phyloP scores from a whole-genome alignment of 495 filamentous ascomycete species.

The Xylaria longipes region DNA sequence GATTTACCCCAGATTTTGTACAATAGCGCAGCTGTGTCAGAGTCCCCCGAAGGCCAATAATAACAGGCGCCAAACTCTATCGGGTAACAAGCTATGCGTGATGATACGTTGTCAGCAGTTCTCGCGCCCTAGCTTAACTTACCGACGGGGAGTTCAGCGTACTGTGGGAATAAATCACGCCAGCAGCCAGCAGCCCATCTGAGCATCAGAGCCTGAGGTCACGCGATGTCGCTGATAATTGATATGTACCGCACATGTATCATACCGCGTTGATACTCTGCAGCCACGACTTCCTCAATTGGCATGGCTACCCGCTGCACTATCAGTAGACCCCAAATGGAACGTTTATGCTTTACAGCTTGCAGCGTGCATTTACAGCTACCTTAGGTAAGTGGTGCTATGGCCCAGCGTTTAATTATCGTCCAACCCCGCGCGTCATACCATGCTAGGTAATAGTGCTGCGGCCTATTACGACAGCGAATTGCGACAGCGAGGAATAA shows the following conservation, averaged over 20 bases:
- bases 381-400: not conserved
- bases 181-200: constrained; percentile 11
- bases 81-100: constrained; percentile 22
- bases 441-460: constrained; percentile 21
- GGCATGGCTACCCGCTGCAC: not conserved
- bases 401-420: constrained; percentile 14
- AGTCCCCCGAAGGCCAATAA: constrained; percentile 1
- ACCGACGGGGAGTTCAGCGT: constrained; percentile 17
- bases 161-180: constrained; percentile 22
- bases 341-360: not conserved
- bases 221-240: constrained; percentile 23
- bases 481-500: constrained; percentile 11
- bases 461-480: constrained; percentile 17
- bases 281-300: constrained; percentile 9
- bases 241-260: constrained; percentile 16
- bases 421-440: constrained; percentile 20
- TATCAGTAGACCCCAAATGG: not conserved
- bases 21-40: not conserved
- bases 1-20: constrained; percentile 32
- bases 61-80: constrained; percentile 13
- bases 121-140: not conserved
- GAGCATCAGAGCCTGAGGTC: constrained; percentile 24
- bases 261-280: not conserved
- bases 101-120: constrained; percentile 27
- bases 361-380: not conserved